A percentile compares a stretch with the other conserved stretches of the same genome.
These are phyloP conservation scores for Scleroderma bovista DNA, from an alignment of 768 basidiomycete genomes.

Conservation along the genomic window DNA sequence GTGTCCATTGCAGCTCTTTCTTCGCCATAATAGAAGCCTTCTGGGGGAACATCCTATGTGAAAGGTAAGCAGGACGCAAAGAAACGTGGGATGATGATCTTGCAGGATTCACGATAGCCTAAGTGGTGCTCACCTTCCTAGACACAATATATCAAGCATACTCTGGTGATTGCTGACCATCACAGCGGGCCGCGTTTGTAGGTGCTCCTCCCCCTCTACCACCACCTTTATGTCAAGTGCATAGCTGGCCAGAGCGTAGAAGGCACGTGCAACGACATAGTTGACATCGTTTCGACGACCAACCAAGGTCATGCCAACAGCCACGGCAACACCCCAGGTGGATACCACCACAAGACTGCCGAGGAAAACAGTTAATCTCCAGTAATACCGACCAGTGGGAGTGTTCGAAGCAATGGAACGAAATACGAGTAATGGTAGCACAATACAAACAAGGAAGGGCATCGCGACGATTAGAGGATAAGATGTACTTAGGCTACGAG, in stretches of 20 bases:
- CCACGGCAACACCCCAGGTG: constrained; percentile 64
- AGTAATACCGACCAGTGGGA: constrained; percentile 62
- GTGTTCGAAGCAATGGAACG: constrained; percentile 53
- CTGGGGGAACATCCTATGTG: constrained; percentile 71
- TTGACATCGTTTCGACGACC: constrained; percentile 79
- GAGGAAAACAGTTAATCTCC: constrained; percentile 66
- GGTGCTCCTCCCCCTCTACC: constrained; percentile 83
- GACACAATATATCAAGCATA: constrained; percentile 79
- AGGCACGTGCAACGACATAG: constrained; percentile 74
- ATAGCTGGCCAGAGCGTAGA: constrained; percentile 65
- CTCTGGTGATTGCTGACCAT: constrained; percentile 91
- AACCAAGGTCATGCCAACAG: constrained; percentile 56
- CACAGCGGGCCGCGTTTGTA: constrained; percentile 66
- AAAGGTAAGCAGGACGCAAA: constrained; percentile 3
- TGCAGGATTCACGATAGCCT: too few relatives aligned
- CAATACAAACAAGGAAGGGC: constrained; percentile 54
- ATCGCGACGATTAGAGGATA: constrained; percentile 31
- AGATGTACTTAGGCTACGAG: constrained; percentile 17
- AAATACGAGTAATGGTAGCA: constrained; percentile 63
- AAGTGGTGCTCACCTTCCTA: constrained; percentile 59
- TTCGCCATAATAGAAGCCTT: constrained; percentile 89
- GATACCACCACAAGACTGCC: constrained; percentile 66
- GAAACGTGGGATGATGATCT: constrained; percentile 4
- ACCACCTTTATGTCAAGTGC: constrained; percentile 63
- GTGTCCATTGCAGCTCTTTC: constrained; percentile 78